phyloP scores from a whole-genome alignment of 1,284 basidiomycete genomes.

The Agaricales sp. region DNA sequence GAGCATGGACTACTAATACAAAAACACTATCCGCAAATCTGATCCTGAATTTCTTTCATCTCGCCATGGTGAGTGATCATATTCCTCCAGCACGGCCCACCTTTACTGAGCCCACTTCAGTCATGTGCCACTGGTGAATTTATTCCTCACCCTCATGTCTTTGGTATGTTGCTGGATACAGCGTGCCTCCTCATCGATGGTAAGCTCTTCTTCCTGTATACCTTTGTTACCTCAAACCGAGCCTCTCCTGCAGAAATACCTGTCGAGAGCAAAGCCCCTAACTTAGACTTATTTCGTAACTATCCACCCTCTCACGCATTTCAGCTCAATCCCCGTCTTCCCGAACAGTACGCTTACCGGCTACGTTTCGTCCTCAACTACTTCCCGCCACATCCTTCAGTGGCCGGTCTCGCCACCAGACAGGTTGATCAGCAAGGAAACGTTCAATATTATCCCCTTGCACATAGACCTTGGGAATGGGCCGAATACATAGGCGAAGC shows the following conservation, averaged over 20 bases:
- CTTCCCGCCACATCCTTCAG: conserved; percentile 36
- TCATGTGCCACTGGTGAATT: not conserved
- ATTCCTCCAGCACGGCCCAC: not conserved
- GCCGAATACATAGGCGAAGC: conserved; percentile 66
- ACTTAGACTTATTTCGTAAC: conserved; percentile 53
- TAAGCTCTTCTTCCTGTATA: conserved; percentile 19
- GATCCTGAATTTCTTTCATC: conserved; percentile 24
- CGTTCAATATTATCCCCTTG: conserved; percentile 41
- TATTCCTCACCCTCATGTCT: not conserved
- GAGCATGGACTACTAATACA: conserved; percentile 42
- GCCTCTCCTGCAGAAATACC: conserved; percentile 44
- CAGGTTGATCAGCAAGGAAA: conserved; percentile 42
- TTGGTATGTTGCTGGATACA: conserved; percentile 47
- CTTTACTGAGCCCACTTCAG: not conserved
- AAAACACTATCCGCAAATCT: conserved; percentile 37
- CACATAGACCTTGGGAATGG: conserved; percentile 80
- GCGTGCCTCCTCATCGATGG: conserved; percentile 65
- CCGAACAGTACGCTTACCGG: conserved; percentile 38
- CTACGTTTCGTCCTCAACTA: conserved; percentile 46
- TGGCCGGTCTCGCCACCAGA: conserved; percentile 46
- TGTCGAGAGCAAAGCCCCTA: conserved; percentile 37
- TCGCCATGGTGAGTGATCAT: conserved; percentile 1
- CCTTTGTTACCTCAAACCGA: conserved; percentile 2
- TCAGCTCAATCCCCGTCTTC: conserved; percentile 45
- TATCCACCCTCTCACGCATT: conserved; percentile 44